Evolutionary conservation across 345 rosid species (phyloP).

Genomic region (Kernera saxatilis): DNA sequence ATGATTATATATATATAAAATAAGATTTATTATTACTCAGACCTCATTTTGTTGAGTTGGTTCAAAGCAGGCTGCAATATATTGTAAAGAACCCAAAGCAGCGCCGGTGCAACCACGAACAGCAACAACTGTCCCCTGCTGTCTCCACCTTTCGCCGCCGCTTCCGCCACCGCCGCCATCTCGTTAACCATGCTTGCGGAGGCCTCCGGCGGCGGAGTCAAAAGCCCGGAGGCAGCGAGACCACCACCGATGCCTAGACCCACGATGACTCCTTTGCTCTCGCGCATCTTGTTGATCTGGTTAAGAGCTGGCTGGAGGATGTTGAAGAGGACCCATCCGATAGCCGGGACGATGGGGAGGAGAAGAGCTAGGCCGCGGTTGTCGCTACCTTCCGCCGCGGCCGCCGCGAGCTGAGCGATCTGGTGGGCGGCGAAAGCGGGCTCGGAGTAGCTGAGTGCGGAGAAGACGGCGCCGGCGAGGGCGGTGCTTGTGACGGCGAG

Average conservation of each 20-base stretch:
- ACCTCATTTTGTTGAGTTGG: conserved; percentile 88
- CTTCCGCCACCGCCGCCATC: conserved; percentile 28
- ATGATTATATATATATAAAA: neutral
- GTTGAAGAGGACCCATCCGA: conserved; percentile 91
- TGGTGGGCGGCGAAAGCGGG: conserved; percentile 90
- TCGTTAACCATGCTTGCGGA: conserved; percentile 19
- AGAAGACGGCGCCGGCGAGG: conserved; percentile 79
- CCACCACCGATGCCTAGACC: conserved; percentile 82
- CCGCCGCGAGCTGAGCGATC: conserved; percentile 47
- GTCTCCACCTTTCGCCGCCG: conserved; percentile 44
- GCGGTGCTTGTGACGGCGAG: conserved; percentile 40
- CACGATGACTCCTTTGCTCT: conserved; percentile 50
- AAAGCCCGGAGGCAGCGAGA: conserved; percentile 52
- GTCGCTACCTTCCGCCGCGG: conserved; percentile 59
- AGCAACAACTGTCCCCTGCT: conserved; percentile 79
- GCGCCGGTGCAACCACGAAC: conserved; percentile 76
- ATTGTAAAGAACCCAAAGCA: conserved; percentile 91
- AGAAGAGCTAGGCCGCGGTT: conserved; percentile 83
- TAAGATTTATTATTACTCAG: conserved; percentile 25
- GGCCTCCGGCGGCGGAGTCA: conserved; percentile 46
- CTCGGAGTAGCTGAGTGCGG: conserved; percentile 57
- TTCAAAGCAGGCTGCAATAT: conserved; percentile 95
- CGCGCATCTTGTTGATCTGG: conserved; percentile 75
- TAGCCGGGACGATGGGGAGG: conserved; percentile 78
- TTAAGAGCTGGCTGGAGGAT: conserved; percentile 91